A percentile compares a stretch with the other conserved stretches of the same genome.
phyloP scores from a whole-genome alignment of 495 filamentous ascomycete genomes.

The Halenospora varia region DNA sequence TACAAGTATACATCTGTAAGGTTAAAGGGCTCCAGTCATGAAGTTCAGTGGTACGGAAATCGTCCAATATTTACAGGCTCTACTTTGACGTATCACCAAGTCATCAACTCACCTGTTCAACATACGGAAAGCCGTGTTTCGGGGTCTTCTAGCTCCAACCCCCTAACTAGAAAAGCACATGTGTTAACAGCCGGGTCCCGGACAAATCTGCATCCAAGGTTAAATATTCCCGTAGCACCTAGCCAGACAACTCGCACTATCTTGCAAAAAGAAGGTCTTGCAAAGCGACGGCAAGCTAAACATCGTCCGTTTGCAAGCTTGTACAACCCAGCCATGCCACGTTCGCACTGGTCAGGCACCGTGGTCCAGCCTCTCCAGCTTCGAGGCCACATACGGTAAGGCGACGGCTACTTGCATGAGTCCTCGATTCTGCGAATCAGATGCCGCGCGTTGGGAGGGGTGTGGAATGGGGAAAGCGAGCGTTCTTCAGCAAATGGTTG shows the following conservation, averaged over 20 bases:
- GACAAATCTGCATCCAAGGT: neutral
- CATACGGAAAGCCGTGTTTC: too few species aligned
- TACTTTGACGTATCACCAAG: too few species aligned
- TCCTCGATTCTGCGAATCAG: neutral
- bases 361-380: neutral
- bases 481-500: neutral
- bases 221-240: neutral
- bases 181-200: neutral
- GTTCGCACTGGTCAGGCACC: neutral
- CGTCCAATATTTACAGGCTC: neutral
- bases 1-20: too few species aligned
- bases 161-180: neutral
- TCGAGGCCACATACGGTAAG: neutral
- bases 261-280: neutral
- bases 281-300: neutral
- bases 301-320: neutral
- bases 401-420: constrained; percentile 1
- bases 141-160: neutral
- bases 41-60: too few species aligned
- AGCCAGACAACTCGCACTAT: neutral
- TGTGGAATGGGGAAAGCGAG: neutral
- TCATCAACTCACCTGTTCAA: too few species aligned
- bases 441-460: neutral
- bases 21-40: too few species aligned
- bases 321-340: neutral